A percentile compares a stretch with the other conserved stretches of the same genome.
Evolutionary conservation across 805 yeast genomes (phyloP).

Genomic region (Candida awuae): DNA sequence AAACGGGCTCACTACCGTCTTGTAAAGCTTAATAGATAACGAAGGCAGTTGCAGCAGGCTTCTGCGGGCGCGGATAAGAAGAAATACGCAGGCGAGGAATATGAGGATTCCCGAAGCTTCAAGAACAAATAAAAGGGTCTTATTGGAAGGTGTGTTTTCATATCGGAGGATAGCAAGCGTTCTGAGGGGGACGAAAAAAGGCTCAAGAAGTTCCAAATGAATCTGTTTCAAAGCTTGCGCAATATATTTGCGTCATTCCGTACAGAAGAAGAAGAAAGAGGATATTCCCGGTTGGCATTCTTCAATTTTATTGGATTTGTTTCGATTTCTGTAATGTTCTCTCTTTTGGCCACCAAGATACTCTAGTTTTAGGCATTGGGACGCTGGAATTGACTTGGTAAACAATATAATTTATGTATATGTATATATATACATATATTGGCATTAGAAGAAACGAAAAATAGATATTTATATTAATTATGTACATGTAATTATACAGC

Average conservation of each 20-base stretch:
- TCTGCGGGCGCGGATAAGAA: neutral
- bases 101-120: too few relatives aligned
- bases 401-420: neutral
- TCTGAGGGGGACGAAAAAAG: neutral
- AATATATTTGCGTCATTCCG: constrained; percentile 75
- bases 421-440: neutral
- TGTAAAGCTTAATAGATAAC: too few relatives aligned
- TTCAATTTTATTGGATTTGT: constrained; percentile 72
- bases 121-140: too few relatives aligned
- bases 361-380: neutral
- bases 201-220: constrained; percentile 15
- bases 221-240: constrained; percentile 68
- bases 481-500: neutral
- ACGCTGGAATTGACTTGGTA: neutral
- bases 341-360: constrained; percentile 32
- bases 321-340: constrained; percentile 73
- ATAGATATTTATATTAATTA: neutral
- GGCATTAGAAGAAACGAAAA: neutral
- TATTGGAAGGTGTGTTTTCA: too few relatives aligned
- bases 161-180: too few relatives aligned
- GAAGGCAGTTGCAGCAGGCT: too few relatives aligned
- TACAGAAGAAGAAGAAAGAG: constrained; percentile 77
- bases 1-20: too few relatives aligned
- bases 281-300: constrained; percentile 68
- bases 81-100: neutral